Evolutionary conservation across 1,284 basidiomycete species (phyloP).

Genomic region (Pseudozyma thailandica): DNA sequence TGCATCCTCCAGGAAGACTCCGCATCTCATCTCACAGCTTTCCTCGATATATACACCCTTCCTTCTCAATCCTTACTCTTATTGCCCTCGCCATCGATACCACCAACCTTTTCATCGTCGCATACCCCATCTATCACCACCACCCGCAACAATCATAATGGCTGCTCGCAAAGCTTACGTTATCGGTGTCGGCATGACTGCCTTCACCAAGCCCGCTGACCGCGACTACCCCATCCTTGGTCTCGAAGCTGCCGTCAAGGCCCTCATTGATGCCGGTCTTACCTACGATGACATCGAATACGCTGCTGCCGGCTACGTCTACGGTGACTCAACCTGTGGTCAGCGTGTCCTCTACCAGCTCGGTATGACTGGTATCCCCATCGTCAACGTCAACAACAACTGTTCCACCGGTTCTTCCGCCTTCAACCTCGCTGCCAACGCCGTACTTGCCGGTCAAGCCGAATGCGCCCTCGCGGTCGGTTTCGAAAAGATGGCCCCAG

Average conservation of each 20-base stretch:
- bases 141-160: conserved; percentile 17
- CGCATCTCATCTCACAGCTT: no score
- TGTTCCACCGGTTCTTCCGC: conserved; percentile 65
- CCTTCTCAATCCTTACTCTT: neutral
- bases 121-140: no score
- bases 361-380: conserved; percentile 84
- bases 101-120: neutral
- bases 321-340: conserved; percentile 74
- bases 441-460: conserved; percentile 74
- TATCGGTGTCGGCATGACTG: conserved; percentile 81
- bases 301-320: conserved; percentile 79
- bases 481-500: conserved; percentile 77
- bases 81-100: neutral
- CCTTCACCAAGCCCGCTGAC: conserved; percentile 80
- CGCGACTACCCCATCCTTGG: conserved; percentile 70
- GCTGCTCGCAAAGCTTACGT: conserved; percentile 67
- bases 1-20: no score
- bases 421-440: conserved; percentile 58
- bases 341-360: conserved; percentile 87
- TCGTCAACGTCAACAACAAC: conserved; percentile 83
- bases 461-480: conserved; percentile 85
- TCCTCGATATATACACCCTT: neutral
- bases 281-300: conserved; percentile 81
- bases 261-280: conserved; percentile 84
- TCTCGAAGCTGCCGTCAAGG: conserved; percentile 84